Conservation (phyloP, 2,329 filamentous ascomycete genomes). For the Sporothrix pallida region DNA sequence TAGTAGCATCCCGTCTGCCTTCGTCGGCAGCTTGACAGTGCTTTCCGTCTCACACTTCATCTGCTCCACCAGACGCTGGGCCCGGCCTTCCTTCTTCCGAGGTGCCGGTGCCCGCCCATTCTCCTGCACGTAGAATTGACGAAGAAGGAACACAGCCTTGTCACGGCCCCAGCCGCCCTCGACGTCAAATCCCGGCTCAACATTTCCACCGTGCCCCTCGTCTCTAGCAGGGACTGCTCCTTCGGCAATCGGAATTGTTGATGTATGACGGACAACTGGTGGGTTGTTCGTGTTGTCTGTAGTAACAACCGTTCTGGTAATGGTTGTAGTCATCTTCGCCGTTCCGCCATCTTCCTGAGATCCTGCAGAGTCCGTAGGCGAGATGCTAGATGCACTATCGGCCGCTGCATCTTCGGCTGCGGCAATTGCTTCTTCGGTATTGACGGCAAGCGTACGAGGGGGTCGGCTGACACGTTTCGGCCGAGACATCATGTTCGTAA, state of each 20-base stretch:
- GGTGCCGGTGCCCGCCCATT: slow-evolving; percentile 77
- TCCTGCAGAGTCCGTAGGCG: slow-evolving; percentile 27
- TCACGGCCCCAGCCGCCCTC: slow-evolving; percentile 88
- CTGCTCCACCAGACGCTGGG: slow-evolving; percentile 59
- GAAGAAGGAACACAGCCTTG: slow-evolving; percentile 88
- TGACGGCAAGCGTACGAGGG: background rate
- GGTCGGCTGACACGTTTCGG: slow-evolving; percentile 34
- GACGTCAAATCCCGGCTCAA: slow-evolving; percentile 80
- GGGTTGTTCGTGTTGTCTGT: slow-evolving; percentile 28
- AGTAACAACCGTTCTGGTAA: slow-evolving; percentile 30
- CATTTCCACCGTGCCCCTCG: slow-evolving; percentile 65
- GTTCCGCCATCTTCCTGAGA: background rate
- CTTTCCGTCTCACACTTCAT: slow-evolving; percentile 51
- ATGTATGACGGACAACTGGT: slow-evolving; percentile 36
- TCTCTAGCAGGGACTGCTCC: slow-evolving; percentile 40
- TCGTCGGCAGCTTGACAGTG: slow-evolving; percentile 35
- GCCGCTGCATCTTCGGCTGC: background rate
- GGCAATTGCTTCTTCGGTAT: slow-evolving; percentile 7
- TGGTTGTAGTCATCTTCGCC: slow-evolving; percentile 19
- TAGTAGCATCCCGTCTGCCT: slow-evolving; percentile 26
- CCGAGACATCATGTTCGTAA: slow-evolving; percentile 38
- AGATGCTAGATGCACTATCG: slow-evolving; percentile 19
- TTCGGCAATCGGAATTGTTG: slow-evolving; percentile 40
- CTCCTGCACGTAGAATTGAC: slow-evolving; percentile 97
- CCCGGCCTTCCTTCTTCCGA: slow-evolving; percentile 61